phyloP scores from a whole-genome alignment of 306 rosid species.

The Morella rubra region DNA sequence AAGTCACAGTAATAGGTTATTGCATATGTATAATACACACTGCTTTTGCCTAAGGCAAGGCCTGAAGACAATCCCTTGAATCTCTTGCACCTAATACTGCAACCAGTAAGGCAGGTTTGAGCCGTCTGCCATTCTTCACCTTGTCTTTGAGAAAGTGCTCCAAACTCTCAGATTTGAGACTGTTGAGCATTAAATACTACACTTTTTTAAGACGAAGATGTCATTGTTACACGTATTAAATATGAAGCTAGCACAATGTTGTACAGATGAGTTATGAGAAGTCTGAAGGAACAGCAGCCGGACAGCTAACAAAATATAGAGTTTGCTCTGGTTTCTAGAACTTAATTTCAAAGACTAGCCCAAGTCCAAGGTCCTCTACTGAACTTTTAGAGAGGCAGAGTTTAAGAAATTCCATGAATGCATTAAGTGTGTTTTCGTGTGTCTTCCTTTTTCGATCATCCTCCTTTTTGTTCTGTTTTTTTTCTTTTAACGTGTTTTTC shows the following conservation, averaged over 20 bases:
- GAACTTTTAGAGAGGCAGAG: not conserved
- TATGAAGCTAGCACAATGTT: not conserved
- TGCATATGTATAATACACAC: not conserved
- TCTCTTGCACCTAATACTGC: not conserved
- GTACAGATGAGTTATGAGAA: not conserved
- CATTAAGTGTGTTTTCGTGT: not conserved
- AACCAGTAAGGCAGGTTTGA: not conserved
- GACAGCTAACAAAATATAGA: not conserved
- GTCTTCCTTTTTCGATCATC: not conserved
- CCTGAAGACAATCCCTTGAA: not conserved
- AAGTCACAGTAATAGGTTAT: not conserved
- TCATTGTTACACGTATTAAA: not conserved
- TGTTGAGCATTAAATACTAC: not conserved
- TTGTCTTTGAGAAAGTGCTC: not conserved
- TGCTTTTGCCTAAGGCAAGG: not conserved
- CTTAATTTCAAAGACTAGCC: too few relatives aligned
- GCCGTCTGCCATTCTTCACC: not conserved
- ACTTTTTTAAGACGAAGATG: not conserved
- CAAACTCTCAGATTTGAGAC: not conserved
- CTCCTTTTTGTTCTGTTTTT: not conserved
- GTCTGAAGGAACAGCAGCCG: too few relatives aligned
- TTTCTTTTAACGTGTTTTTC: not conserved
- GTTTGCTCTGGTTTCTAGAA: not conserved
- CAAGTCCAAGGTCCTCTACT: not conserved
- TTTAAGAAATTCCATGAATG: not conserved